Conservation (phyloP, 2,329 filamentous ascomycete genomes). For the Helotiales sp. region DNA sequence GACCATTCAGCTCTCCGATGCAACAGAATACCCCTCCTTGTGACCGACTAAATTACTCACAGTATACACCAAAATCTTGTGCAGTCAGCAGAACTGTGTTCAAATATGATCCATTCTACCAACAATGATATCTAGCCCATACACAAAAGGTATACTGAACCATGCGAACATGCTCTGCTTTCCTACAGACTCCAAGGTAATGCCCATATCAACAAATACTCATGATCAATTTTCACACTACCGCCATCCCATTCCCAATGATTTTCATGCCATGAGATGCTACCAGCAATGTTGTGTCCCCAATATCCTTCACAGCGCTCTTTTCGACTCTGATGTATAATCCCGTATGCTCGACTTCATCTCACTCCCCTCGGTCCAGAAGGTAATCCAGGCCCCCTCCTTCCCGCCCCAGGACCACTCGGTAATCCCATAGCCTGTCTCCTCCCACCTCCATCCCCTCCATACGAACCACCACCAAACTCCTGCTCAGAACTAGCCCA, state of each 20-base stretch:
- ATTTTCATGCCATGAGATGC: too few relatives aligned
- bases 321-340: too few relatives aligned
- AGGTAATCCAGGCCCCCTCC: constrained; percentile 26
- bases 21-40: too few relatives aligned
- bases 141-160: background rate
- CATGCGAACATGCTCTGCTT: background rate
- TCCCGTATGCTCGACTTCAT: too few relatives aligned
- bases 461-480: constrained; percentile 39
- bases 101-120: background rate
- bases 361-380: constrained; percentile 29
- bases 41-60: too few relatives aligned
- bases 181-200: background rate
- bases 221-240: background rate
- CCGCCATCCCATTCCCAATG: background rate
- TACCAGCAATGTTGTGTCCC: too few relatives aligned
- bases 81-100: too few relatives aligned
- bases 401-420: constrained; percentile 40
- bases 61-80: too few relatives aligned
- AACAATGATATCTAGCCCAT: background rate
- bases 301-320: background rate
- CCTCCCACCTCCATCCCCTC: constrained; percentile 38
- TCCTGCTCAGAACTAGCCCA: constrained; percentile 47
- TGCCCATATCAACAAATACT: background rate
- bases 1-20: too few relatives aligned
- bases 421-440: constrained; percentile 46